Evolutionary conservation across 2,329 filamentous ascomycete species (phyloP).

Genomic region (Macrophomina pseudophaseolina): DNA sequence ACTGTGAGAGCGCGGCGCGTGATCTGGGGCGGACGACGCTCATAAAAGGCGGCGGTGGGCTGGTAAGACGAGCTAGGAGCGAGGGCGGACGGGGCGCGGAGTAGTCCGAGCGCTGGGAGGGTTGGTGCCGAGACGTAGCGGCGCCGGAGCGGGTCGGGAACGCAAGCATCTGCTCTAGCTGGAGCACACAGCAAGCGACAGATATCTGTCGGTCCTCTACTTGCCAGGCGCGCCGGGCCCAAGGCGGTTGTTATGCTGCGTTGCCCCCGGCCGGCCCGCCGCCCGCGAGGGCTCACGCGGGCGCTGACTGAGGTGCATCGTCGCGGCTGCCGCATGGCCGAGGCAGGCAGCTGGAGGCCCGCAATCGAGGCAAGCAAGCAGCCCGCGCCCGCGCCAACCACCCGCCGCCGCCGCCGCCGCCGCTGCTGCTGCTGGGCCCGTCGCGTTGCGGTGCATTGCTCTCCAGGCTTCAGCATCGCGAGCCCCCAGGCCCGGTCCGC

Average conservation of each 20-base stretch:
- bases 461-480: conserved; percentile 15
- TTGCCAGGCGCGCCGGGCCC: background rate
- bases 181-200: background rate
- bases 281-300: conserved; percentile 7
- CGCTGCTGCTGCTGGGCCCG: background rate
- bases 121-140: conserved; percentile 6
- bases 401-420: background rate
- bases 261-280: background rate
- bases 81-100: background rate
- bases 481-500: background rate
- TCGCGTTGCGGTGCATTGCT: conserved; percentile 14
- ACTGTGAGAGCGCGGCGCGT: background rate
- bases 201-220: background rate
- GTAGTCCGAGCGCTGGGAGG: background rate
- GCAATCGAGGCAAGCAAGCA: conserved; percentile 14
- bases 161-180: conserved; percentile 13
- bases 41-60: conserved; percentile 4
- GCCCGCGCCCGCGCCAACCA: conserved; percentile 14
- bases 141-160: conserved; percentile 20
- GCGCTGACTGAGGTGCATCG: conserved; percentile 9
- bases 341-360: too few relatives aligned
- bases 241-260: background rate
- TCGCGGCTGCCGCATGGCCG: conserved; percentile 15
- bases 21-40: conserved; percentile 8
- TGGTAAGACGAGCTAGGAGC: conserved; percentile 10